Percentiles rank a stretch among this genome's conserved stretches.
Conservation (phyloP, 2,329 filamentous ascomycete species). For the Trichothecium sympodiale region DNA sequence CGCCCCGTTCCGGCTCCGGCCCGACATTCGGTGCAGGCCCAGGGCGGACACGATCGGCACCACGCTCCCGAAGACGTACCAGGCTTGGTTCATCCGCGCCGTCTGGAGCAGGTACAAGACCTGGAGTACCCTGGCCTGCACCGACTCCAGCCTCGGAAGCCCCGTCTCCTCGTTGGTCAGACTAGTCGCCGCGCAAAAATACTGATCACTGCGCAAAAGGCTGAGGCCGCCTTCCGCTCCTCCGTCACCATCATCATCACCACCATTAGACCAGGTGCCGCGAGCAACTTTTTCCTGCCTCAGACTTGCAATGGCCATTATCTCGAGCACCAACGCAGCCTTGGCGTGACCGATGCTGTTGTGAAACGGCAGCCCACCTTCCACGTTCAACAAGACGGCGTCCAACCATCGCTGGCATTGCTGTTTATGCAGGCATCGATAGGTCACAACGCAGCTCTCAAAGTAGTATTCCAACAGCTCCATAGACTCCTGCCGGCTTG, state of each 20-base stretch:
- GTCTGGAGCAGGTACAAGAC: conserved; percentile 12
- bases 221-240: too few species aligned
- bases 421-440: conserved; percentile 43
- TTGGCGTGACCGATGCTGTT: conserved; percentile 30
- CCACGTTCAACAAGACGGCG: conserved; percentile 23
- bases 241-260: background rate
- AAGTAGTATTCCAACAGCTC: conserved; percentile 35
- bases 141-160: conserved; percentile 13
- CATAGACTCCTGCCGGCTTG: conserved; percentile 7
- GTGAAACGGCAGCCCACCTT: conserved; percentile 21
- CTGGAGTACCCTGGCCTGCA: conserved; percentile 10
- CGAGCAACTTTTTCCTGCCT: conserved; percentile 26
- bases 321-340: conserved; percentile 33
- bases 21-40: conserved; percentile 10
- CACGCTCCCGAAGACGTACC: conserved; percentile 13
- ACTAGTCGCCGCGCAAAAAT: conserved; percentile 11
- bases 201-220: conserved; percentile 12
- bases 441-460: conserved; percentile 47
- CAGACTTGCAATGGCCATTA: conserved; percentile 36
- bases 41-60: conserved; percentile 11
- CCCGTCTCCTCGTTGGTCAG: conserved; percentile 14
- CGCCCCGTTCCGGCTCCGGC: conserved; percentile 2
- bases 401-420: conserved; percentile 36
- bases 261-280: background rate
- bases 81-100: conserved; percentile 13